Evolutionary conservation across 345 rosid species (phyloP).

Genomic region (Populus euphratica): DNA sequence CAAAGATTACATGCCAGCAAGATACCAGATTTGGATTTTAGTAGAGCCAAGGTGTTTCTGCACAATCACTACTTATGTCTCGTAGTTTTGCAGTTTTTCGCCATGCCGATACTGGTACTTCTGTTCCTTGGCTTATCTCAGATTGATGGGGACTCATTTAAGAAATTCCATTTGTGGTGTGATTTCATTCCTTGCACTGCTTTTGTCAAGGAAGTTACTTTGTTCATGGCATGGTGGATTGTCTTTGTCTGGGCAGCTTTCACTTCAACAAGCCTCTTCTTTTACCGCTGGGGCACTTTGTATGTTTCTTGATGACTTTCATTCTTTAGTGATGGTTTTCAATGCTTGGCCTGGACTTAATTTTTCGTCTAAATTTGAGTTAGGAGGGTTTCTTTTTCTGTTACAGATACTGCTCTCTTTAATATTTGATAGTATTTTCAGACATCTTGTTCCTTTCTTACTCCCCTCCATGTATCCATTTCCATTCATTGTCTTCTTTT

Average conservation of each 20-base stretch:
- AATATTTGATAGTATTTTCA: too few species aligned
- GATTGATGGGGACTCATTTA: slow-evolving; percentile 44
- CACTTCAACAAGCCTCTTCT: slow-evolving; percentile 53
- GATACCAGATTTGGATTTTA: slow-evolving; percentile 81
- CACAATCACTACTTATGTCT: slow-evolving; percentile 88
- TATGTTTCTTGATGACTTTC: slow-evolving; percentile 53
- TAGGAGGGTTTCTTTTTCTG: slow-evolving; percentile 13
- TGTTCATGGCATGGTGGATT: slow-evolving; percentile 93
- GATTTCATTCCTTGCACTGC: slow-evolving; percentile 53
- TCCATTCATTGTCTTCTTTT: too few species aligned
- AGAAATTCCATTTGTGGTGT: slow-evolving; percentile 38
- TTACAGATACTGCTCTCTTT: background rate
- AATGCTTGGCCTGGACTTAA: background rate
- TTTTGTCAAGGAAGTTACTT: slow-evolving; percentile 43
- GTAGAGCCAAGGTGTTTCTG: slow-evolving; percentile 86
- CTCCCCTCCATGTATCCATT: background rate
- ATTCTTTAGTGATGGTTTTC: background rate
- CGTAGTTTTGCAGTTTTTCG: slow-evolving; percentile 65
- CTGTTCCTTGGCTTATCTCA: slow-evolving; percentile 63
- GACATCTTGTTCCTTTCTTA: background rate
- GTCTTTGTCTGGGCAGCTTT: slow-evolving; percentile 60
- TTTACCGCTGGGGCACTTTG: slow-evolving; percentile 61
- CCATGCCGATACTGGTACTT: slow-evolving; percentile 57
- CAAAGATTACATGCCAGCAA: slow-evolving; percentile 85
- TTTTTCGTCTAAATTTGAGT: slow-evolving; percentile 13